These are phyloP conservation scores for Cyclotella choctawhatcheeana DNA, from an alignment of 108 stramenopile genomes.

Conservation along the genomic window DNA sequence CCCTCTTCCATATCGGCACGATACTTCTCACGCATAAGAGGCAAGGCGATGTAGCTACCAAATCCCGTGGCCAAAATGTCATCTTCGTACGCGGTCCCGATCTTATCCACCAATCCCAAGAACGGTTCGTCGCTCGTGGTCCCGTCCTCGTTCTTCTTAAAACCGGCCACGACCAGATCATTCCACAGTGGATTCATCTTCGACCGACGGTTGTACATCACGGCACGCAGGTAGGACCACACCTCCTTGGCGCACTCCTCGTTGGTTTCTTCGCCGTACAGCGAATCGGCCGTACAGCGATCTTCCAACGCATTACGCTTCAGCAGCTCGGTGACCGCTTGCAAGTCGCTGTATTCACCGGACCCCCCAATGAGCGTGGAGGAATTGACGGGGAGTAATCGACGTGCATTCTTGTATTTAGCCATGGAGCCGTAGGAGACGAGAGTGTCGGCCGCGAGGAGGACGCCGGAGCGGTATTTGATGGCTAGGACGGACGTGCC, in stretches of 20 bases:
- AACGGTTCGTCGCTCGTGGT: conserved; percentile 62
- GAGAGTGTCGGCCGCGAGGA: conserved; percentile 98
- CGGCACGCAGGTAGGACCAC: conserved; percentile 91
- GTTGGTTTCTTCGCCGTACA: conserved; percentile 66
- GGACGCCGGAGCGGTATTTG: conserved; percentile 93
- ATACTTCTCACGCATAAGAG: conserved; percentile 94
- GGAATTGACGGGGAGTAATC: conserved; percentile 71
- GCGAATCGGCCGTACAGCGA: conserved; percentile 60
- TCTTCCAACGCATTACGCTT: conserved; percentile 79
- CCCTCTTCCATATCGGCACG: conserved; percentile 88
- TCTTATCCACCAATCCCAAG: conserved; percentile 95
- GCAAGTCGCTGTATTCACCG: conserved; percentile 97
- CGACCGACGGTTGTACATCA: conserved; percentile 94
- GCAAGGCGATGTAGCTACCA: conserved; percentile 95
- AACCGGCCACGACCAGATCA: conserved; percentile 92
- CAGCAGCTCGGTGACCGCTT: conserved; percentile 81
- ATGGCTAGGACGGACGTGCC: conserved; percentile 97
- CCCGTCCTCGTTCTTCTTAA: conserved; percentile 48
- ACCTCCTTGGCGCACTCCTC: conserved; percentile 69
- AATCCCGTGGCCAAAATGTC: conserved; percentile 97
- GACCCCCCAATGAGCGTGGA: conserved; percentile 89
- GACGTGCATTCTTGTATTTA: conserved; percentile 92
- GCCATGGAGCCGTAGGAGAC: conserved; percentile 94
- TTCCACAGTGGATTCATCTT: conserved; percentile 99
- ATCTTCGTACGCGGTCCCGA: conserved; percentile 96